These are phyloP conservation scores for Colletotrichum lini DNA, from an alignment of 2,329 filamentous ascomycete species.

Conservation along the genomic window DNA sequence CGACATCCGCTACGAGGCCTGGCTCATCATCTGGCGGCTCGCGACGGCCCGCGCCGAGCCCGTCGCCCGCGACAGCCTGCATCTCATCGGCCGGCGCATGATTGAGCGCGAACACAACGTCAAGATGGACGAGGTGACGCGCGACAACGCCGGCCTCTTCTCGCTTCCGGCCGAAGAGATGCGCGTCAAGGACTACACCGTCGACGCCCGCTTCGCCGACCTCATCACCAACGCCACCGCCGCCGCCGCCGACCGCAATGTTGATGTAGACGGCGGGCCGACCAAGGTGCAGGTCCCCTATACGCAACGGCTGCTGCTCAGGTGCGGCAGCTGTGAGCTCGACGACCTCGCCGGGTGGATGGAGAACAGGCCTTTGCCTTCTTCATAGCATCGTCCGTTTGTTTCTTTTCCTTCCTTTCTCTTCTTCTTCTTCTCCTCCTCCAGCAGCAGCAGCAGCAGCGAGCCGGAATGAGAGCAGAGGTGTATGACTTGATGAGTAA, in stretches of 20 bases:
- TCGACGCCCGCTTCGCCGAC: constrained; percentile 24
- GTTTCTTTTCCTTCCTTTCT: not conserved
- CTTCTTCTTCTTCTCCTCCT: not conserved
- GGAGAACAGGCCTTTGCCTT: not conserved
- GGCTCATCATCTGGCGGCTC: constrained; percentile 25
- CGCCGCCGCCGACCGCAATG: not conserved
- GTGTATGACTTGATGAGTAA: not conserved
- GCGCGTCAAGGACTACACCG: constrained; percentile 32
- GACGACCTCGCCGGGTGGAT: constrained; percentile 36
- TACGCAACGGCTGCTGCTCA: constrained; percentile 26
- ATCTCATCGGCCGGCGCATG: constrained; percentile 21
- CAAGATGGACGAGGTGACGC: constrained; percentile 25
- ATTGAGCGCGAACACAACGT: constrained; percentile 36
- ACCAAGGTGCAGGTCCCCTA: constrained; percentile 13
- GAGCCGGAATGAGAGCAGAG: not conserved
- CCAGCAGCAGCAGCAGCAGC: not conserved
- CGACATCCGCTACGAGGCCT: constrained; percentile 34
- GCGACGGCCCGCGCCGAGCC: constrained; percentile 12
- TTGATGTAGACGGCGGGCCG: not conserved
- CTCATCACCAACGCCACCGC: not conserved
- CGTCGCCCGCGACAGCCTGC: constrained; percentile 4
- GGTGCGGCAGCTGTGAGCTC: constrained; percentile 35
- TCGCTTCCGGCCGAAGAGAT: constrained; percentile 40
- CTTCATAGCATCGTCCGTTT: not conserved
- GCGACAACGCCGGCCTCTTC: constrained; percentile 22